A percentile compares a stretch with the other conserved stretches of the same genome.
These are phyloP conservation scores for Beauveria sp. DNA, from an alignment of 2,329 filamentous ascomycete species.

Conservation along the genomic window DNA sequence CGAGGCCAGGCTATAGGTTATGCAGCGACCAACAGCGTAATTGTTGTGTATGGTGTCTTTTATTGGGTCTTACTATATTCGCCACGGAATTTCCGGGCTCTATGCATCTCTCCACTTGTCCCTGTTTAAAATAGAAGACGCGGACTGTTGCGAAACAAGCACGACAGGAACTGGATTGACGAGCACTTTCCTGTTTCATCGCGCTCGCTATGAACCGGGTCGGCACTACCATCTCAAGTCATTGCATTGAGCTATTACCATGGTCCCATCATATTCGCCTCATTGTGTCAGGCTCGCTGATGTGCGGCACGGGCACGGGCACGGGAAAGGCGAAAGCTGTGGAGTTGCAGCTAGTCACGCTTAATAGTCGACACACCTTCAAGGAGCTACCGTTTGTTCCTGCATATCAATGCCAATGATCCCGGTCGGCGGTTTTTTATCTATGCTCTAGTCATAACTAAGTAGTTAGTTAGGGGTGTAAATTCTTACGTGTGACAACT, in stretches of 20 bases:
- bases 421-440: not conserved
- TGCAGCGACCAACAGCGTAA: not conserved
- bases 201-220: not conserved
- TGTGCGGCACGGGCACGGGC: not conserved
- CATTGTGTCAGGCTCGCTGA: not conserved
- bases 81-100: not conserved
- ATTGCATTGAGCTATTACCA: not conserved
- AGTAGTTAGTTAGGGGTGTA: not conserved
- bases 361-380: not conserved
- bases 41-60: not conserved
- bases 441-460: too few relatives aligned
- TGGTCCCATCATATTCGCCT: not conserved
- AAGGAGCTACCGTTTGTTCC: not conserved
- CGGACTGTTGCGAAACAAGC: not conserved
- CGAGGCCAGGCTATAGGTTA: not conserved
- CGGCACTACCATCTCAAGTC: not conserved
- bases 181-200: not conserved
- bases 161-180: not conserved
- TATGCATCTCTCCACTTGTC: not conserved
- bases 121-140: not conserved
- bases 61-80: not conserved
- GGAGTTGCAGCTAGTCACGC: not conserved
- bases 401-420: not conserved
- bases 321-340: not conserved
- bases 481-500: not conserved